Evolutionary conservation across 768 basidiomycete genomes (phyloP), one percentile per base, ranked within the genome.

Genomic region (Trametes cubensis): DNA sequence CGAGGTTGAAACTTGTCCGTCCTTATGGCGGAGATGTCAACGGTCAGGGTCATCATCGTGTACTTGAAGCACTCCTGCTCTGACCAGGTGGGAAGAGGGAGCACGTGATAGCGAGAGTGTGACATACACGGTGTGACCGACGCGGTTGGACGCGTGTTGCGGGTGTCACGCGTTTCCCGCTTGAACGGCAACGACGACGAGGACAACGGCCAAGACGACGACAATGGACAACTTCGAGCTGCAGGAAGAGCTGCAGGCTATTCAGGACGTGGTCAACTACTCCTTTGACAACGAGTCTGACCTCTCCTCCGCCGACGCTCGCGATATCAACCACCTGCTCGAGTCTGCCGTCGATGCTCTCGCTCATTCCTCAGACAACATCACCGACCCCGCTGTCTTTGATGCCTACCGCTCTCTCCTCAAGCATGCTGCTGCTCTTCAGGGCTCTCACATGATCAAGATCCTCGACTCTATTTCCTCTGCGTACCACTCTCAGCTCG

Each of bases 391-490:
- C 2, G 80, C 86, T 17, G 83, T 89, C 26, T 94, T 96, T 62
- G 94, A 95, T 66, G 84, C 89, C 15, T 90, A 92, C 69, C 82
- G 92, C 50, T 88, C 86, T 63, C 78, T 97, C 13, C 80, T 98
- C 68, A 97, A 95, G 76, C 77, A 87, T 65, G 80, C 88, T 0
- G 82, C 85, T 46, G 72, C 77, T 3, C 82, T 94, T 7, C 81
- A 84, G 4, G 85, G 85, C 23, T 67, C 80, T 0, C 77, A 87
- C 50, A 89, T 96, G 84, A 87, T 77, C 77, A 96, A 97, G 72
- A 78, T 96, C 0, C 81, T 98, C 48, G 96, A 98, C 75, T 89
- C 92, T 3, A 81, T 97, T 58, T 77, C 85, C 0, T 95, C 94
- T 0, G 90, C 86, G 0, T 82, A 94, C 56, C 81, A 80, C 47